Evolutionary conservation across 148 eudicot species (phyloP).

Genomic region (Gaultheria prostrata): DNA sequence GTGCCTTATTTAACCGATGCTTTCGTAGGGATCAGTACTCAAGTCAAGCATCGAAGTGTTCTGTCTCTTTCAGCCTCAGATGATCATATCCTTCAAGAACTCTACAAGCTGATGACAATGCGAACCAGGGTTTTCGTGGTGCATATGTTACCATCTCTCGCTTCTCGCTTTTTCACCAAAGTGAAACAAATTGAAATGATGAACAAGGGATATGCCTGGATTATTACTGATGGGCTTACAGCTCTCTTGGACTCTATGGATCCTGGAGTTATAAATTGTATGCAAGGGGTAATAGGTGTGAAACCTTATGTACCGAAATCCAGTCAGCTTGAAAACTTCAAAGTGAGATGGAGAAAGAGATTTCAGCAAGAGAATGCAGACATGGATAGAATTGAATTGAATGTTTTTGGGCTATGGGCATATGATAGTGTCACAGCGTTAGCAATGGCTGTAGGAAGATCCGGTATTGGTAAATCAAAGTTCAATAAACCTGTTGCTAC

Average conservation of each 20-base stretch:
- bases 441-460: conserved; percentile 52
- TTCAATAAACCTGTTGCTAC: conserved; percentile 21
- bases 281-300: conserved; percentile 73
- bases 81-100: conserved; percentile 45
- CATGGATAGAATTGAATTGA: conserved; percentile 22
- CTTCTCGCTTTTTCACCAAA: conserved; percentile 41
- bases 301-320: conserved; percentile 47
- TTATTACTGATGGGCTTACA: conserved; percentile 48
- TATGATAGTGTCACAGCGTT: conserved; percentile 54
- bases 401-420: conserved; percentile 54
- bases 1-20: conserved; percentile 43
- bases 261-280: conserved; percentile 27
- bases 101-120: conserved; percentile 50
- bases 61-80: conserved; percentile 42
- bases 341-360: conserved; percentile 39
- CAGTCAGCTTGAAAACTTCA: conserved; percentile 28
- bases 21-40: conserved; percentile 26
- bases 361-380: conserved; percentile 41
- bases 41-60: conserved; percentile 32
- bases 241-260: conserved; percentile 40
- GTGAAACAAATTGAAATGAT: conserved; percentile 65
- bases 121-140: conserved; percentile 66
- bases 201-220: conserved; percentile 66
- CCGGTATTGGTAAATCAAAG: conserved; percentile 12
- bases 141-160: conserved; percentile 47